Conservation (phyloP, 2,329 filamentous ascomycete species). For the Trichoderma atrobrunneum region DNA sequence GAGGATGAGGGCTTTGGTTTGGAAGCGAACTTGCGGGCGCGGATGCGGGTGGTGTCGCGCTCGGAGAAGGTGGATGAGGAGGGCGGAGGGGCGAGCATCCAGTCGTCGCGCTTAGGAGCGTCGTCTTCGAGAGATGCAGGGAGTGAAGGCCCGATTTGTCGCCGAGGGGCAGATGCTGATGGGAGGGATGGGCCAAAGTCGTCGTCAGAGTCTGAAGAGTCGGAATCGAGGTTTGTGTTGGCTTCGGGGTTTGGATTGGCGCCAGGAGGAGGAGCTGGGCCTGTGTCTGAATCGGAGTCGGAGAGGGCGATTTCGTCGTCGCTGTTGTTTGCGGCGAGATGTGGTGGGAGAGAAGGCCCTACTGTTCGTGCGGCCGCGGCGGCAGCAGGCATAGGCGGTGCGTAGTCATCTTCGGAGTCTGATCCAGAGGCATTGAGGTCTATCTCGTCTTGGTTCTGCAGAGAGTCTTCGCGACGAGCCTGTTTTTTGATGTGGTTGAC, state of each 20-base stretch:
- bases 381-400: slow-evolving; percentile 28
- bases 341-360: slow-evolving; percentile 16
- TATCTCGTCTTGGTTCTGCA: slow-evolving; percentile 48
- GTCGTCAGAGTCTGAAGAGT: slow-evolving; percentile 37
- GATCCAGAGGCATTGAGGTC: slow-evolving; percentile 41
- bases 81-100: slow-evolving; percentile 73
- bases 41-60: slow-evolving; percentile 80
- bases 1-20: slow-evolving; percentile 36
- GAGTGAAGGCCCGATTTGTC: slow-evolving; percentile 36
- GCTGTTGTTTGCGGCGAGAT: slow-evolving; percentile 27
- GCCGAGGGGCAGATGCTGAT: slow-evolving; percentile 45
- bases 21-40: slow-evolving; percentile 78
- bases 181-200: slow-evolving; percentile 62
- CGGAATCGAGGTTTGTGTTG: slow-evolving; percentile 30
- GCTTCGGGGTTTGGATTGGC: slow-evolving; percentile 28
- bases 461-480: slow-evolving; percentile 27
- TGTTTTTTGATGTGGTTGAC: slow-evolving; percentile 43
- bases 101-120: slow-evolving; percentile 71
- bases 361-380: slow-evolving; percentile 11
- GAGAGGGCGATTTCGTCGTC: slow-evolving; percentile 41
- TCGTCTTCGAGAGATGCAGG: slow-evolving; percentile 37
- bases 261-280: slow-evolving; percentile 38
- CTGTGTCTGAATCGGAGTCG: slow-evolving; percentile 35
- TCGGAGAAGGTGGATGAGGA: slow-evolving; percentile 52
- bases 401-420: slow-evolving; percentile 41